These are phyloP conservation scores for Rhynchospora breviuscula DNA, from an alignment of 176 grass and related monocot species.

Conservation along the genomic window DNA sequence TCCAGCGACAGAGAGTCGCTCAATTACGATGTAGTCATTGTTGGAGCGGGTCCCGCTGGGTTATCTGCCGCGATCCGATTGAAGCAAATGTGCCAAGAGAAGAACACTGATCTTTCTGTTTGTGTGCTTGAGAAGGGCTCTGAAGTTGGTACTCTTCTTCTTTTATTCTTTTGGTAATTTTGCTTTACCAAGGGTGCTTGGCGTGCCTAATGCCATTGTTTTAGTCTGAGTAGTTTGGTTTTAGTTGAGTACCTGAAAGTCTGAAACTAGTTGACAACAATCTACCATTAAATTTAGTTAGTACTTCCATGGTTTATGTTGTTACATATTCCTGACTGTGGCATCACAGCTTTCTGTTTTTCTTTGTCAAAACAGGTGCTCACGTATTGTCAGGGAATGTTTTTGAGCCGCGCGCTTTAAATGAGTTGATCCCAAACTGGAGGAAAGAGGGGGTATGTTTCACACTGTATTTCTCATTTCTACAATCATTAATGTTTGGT, in stretches of 20 bases:
- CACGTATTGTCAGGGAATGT: constrained; percentile 91
- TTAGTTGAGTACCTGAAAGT: background rate
- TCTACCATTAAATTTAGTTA: background rate
- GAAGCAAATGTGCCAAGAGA: constrained; percentile 75
- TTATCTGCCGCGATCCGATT: constrained; percentile 76
- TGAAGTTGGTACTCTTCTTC: constrained; percentile 55
- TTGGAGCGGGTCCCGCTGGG: constrained; percentile 78
- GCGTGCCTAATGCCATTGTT: background rate
- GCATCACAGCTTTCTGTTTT: background rate
- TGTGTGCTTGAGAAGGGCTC: constrained; percentile 83
- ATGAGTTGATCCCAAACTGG: constrained; percentile 86
- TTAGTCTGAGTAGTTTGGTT: background rate
- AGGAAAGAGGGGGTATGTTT: constrained; percentile 65
- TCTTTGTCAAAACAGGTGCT: constrained; percentile 42
- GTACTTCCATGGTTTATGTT: background rate
- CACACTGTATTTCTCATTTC: constrained; percentile 17
- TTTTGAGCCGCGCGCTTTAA: constrained; percentile 75
- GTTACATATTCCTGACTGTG: background rate
- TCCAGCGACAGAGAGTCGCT: constrained; percentile 48
- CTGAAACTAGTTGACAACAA: background rate
- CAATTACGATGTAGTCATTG: constrained; percentile 80
- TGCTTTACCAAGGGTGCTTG: background rate
- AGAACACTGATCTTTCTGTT: constrained; percentile 73
- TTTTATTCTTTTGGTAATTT: background rate
- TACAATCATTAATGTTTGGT: background rate